Base-by-base conservation (phyloP, 129 eudicot genomes). In the Mikania micrantha region DNA sequence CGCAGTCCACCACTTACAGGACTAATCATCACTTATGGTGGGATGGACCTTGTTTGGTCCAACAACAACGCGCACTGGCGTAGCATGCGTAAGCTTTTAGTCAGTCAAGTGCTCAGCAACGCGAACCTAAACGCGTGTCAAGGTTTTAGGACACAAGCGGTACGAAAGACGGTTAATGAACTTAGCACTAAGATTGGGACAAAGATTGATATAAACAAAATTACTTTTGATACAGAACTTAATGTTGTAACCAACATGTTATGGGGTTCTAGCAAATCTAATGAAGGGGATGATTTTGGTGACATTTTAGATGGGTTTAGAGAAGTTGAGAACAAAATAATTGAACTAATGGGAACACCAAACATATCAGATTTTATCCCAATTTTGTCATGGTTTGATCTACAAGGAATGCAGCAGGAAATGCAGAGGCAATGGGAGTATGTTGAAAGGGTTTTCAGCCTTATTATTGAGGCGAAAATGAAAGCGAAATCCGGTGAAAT, bases 211-310 rank as follows among this genome's bases (percentile, higher is more conserved):
- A 17, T 75, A 0, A 67, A 67, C 5, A 35, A 58, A 35, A 13
- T 58, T 12, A 54, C 79, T 42, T 66, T 57, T 13, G 22, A 42
- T 29, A 67, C 79, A 0, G 79, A 75, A 22, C 38, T 75, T 3
- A 68, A 80, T 42, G 82, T 82, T 28, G 76, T 83, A 48, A 82
- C 85, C 0, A 80, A 48, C 40, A 72, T 80, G 72, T 57, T 83
- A 21, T 74, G 73, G 79, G 73, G 79, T 32, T 56, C 52, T 66
- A 74, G 81, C 45, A 58, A 69, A 67, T 70, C 62, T 9, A 11
- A 15, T 45, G 74, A 60, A 60, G 77, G 84, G 81, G 15, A 61
- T 1, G 61, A 66, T 42, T 42, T 56, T 5, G 32, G 31, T 5
- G 12, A 52, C 34, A 3, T 64, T 7, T 41, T 52, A 7, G 34